Percentiles rank a stretch among this genome's conserved stretches.
Evolutionary conservation across 371 early-diverging fungal species (phyloP).

Genomic region (Mortierella sp.): DNA sequence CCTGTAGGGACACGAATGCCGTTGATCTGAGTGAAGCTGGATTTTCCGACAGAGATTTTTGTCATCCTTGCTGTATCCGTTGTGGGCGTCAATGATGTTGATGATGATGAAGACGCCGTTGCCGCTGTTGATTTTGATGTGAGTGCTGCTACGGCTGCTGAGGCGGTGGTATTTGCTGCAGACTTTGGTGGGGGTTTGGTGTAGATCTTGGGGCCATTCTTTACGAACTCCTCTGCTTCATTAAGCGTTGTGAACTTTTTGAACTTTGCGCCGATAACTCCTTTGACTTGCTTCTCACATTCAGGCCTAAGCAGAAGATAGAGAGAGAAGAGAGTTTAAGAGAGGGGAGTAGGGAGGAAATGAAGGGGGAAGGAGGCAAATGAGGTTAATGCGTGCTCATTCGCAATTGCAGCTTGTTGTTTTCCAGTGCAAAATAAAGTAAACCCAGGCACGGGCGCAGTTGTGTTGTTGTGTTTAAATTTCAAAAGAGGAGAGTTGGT

Average conservation of each 20-base stretch:
- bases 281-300: conserved; percentile 69
- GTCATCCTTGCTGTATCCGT: background rate
- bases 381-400: background rate
- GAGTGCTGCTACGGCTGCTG: conserved; percentile 4
- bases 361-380: background rate
- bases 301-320: conserved; percentile 68
- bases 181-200: conserved; percentile 19
- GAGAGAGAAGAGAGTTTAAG: background rate
- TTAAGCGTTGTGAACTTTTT: conserved; percentile 68
- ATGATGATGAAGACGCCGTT: conserved; percentile 3
- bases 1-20: conserved; percentile 23
- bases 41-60: conserved; percentile 2
- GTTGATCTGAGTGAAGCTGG: conserved; percentile 17
- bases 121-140: background rate
- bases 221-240: conserved; percentile 67
- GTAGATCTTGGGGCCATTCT: conserved; percentile 23
- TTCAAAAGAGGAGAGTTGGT: no score
- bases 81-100: no score
- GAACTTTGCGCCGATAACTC: conserved; percentile 67
- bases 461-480: background rate
- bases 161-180: background rate
- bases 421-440: no score
- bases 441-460: background rate
- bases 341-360: background rate
- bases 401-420: no score